These are phyloP conservation scores for Hymenoscyphus repandus DNA, from an alignment of 2,329 filamentous ascomycete genomes.

Conservation along the genomic window DNA sequence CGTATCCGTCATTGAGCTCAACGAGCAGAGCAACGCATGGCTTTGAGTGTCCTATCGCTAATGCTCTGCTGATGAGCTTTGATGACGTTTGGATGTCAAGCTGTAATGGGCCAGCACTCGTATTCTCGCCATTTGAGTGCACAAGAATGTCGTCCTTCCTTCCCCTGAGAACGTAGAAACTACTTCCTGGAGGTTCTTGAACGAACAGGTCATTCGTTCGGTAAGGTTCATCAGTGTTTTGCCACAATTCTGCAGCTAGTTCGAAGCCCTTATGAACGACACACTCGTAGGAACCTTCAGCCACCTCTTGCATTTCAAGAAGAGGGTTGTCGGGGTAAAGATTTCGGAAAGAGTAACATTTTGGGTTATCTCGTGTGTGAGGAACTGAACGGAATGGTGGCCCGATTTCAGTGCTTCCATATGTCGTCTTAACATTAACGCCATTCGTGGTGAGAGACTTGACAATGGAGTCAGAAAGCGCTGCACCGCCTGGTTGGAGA, in stretches of 20 bases:
- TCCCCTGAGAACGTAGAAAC: constrained; percentile 28
- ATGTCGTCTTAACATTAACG: constrained; percentile 32
- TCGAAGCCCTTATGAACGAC: constrained; percentile 30
- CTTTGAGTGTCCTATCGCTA: constrained; percentile 26
- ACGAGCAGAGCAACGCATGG: constrained; percentile 26
- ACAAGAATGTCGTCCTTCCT: constrained; percentile 31
- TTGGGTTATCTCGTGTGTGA: constrained; percentile 23
- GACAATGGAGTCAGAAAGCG: constrained; percentile 25
- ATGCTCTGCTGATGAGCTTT: constrained; percentile 20
- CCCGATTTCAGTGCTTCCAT: constrained; percentile 32
- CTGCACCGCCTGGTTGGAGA: constrained; percentile 31
- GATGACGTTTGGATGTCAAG: constrained; percentile 26
- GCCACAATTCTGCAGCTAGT: constrained; percentile 31
- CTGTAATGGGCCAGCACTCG: constrained; percentile 26
- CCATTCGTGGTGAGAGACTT: constrained; percentile 22
- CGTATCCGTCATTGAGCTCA: constrained; percentile 21
- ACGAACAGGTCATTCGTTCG: constrained; percentile 30
- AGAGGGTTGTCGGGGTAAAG: constrained; percentile 26
- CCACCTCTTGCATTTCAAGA: constrained; percentile 28
- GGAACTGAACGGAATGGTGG: constrained; percentile 30
- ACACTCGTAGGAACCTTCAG: constrained; percentile 28
- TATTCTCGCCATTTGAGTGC: constrained; percentile 32
- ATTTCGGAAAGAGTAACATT: constrained; percentile 28
- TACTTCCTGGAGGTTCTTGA: constrained; percentile 29
- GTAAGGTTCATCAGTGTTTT: constrained; percentile 25